Conservation (phyloP, 1,284 basidiomycete genomes). For the Agaricales sp. region DNA sequence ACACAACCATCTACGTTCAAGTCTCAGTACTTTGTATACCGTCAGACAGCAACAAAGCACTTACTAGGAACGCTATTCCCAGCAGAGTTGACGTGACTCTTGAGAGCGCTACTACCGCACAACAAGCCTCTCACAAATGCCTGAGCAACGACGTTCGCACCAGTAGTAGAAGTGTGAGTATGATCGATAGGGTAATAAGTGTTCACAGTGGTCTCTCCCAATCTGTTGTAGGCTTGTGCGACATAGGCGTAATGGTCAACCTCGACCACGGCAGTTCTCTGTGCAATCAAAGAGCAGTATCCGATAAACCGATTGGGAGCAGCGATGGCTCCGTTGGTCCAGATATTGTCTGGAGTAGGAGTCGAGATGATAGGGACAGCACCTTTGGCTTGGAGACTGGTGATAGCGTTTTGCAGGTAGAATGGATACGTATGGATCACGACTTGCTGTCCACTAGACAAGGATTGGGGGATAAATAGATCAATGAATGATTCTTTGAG, state of each 20-base stretch:
- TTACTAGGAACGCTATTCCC: slow-evolving; percentile 17
- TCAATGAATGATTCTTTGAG: not conserved
- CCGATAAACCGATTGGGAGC: slow-evolving; percentile 31
- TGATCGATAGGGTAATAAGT: slow-evolving; percentile 36
- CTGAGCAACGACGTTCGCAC: slow-evolving; percentile 31
- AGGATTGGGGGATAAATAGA: not conserved
- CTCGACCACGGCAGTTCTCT: slow-evolving; percentile 22
- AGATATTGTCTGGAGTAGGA: slow-evolving; percentile 38
- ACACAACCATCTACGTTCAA: slow-evolving; percentile 11
- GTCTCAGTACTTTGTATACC: slow-evolving; percentile 3
- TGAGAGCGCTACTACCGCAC: slow-evolving; percentile 23
- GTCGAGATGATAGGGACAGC: slow-evolving; percentile 35
- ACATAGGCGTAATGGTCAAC: slow-evolving; percentile 37
- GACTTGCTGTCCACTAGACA: slow-evolving; percentile 20
- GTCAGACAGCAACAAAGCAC: slow-evolving; percentile 3
- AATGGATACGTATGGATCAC: slow-evolving; percentile 29
- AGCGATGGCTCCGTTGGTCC: slow-evolving; percentile 23
- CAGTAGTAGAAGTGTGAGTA: slow-evolving; percentile 33
- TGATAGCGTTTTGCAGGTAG: slow-evolving; percentile 33
- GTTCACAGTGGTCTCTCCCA: slow-evolving; percentile 30
- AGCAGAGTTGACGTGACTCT: slow-evolving; percentile 22
- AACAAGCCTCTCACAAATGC: slow-evolving; percentile 36
- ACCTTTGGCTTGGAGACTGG: slow-evolving; percentile 32
- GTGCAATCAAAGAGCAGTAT: slow-evolving; percentile 24
- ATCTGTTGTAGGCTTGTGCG: slow-evolving; percentile 28